phyloP scores from a whole-genome alignment of 495 filamentous ascomycete species.

The Podospora conica region DNA sequence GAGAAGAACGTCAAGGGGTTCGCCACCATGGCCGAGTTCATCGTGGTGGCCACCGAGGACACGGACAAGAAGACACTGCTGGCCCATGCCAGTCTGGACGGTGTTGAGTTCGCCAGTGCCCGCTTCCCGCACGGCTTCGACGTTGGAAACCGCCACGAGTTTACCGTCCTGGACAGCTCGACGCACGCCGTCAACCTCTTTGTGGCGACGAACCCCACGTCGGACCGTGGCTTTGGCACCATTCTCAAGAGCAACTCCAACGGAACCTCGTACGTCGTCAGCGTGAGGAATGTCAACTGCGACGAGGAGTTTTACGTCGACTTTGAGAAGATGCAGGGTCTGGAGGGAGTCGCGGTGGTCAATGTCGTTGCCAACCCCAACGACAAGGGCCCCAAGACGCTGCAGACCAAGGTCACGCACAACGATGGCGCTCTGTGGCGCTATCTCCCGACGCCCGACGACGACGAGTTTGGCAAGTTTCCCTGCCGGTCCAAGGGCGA shows the following conservation, averaged over 20 bases:
- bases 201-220: conserved; percentile 56
- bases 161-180: conserved; percentile 88
- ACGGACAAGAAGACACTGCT: conserved; percentile 60
- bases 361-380: conserved; percentile 75
- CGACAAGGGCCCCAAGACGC: conserved; percentile 64
- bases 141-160: conserved; percentile 66
- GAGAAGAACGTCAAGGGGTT: conserved; percentile 72
- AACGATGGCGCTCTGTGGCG: conserved; percentile 90
- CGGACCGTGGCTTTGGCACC: conserved; percentile 64
- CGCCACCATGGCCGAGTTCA: conserved; percentile 90
- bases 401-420: conserved; percentile 87
- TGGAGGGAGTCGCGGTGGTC: conserved; percentile 82
- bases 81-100: conserved; percentile 78
- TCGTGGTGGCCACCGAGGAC: conserved; percentile 75
- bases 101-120: conserved; percentile 70
- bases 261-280: conserved; percentile 87
- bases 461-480: conserved; percentile 67
- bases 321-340: conserved; percentile 88
- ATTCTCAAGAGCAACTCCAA: conserved; percentile 98
- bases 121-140: conserved; percentile 77
- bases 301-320: conserved; percentile 74
- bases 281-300: conserved; percentile 69
- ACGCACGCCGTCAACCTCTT: conserved; percentile 91
- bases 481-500: conserved; percentile 55
- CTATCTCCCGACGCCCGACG: conserved; percentile 56